phyloP scores from a whole-genome alignment of 1,284 basidiomycete genomes.

The Trichosporon inkin region DNA sequence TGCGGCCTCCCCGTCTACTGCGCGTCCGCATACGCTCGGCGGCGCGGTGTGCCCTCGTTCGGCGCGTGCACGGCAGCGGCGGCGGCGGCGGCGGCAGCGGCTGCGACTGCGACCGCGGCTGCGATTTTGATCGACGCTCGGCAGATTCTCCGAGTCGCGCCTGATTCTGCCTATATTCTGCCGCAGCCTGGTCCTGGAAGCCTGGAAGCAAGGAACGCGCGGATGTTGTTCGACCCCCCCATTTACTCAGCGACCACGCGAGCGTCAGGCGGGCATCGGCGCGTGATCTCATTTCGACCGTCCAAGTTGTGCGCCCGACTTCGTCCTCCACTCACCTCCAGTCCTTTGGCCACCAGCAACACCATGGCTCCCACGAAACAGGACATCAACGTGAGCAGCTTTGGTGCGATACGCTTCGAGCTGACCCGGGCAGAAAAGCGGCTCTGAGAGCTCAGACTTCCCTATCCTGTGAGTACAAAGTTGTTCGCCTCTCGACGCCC shows the following conservation, averaged over 20 bases:
- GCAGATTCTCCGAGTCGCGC: too few species aligned
- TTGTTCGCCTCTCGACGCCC: background rate
- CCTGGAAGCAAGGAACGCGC: too few species aligned
- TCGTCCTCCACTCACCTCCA: background rate
- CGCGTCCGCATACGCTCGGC: too few species aligned
- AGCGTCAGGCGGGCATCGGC: background rate
- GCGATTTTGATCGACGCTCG: too few species aligned
- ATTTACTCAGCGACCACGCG: background rate
- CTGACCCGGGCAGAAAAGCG: slow-evolving; percentile 42
- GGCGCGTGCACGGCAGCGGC: too few species aligned
- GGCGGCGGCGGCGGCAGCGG: too few species aligned
- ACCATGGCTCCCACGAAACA: slow-evolving; percentile 43
- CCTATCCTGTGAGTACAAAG: slow-evolving; percentile 44
- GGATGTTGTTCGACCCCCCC: background rate
- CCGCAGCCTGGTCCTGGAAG: too few species aligned
- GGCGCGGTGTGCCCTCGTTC: too few species aligned
- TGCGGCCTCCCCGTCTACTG: too few species aligned
- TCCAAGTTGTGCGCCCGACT: background rate
- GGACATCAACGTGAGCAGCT: slow-evolving; percentile 48
- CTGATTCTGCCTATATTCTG: too few species aligned
- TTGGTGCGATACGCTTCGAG: background rate
- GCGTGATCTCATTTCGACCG: slow-evolving; percentile 6
- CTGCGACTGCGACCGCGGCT: too few species aligned
- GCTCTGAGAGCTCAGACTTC: slow-evolving; percentile 49
- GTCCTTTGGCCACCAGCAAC: background rate